Evolutionary conservation across 2,329 filamentous ascomycete genomes (phyloP).

Genomic region (Paracoccidioides brasiliensis): DNA sequence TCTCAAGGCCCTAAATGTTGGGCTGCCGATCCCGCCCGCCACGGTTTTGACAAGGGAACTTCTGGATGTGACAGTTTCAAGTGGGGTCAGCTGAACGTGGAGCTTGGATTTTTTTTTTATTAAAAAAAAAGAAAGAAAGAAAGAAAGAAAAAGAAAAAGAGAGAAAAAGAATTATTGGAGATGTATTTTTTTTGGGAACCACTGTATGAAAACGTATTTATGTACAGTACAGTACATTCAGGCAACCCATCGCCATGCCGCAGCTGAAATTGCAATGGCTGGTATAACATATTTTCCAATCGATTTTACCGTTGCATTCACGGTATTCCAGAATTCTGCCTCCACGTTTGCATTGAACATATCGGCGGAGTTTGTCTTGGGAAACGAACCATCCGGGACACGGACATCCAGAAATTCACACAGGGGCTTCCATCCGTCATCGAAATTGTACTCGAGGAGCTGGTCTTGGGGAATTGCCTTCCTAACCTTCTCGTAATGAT

Average conservation of each 20-base stretch:
- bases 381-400: conserved; percentile 38
- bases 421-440: conserved; percentile 39
- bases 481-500: conserved; percentile 42
- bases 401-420: conserved; percentile 43
- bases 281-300: neutral
- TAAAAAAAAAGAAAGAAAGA: too few relatives aligned
- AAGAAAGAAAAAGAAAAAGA: too few relatives aligned
- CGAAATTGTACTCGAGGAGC: conserved; percentile 41
- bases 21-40: too few relatives aligned
- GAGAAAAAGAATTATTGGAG: too few relatives aligned
- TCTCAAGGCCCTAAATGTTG: too few relatives aligned
- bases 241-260: neutral
- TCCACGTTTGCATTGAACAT: conserved; percentile 2
- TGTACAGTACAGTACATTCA: neutral
- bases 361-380: conserved; percentile 22
- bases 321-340: neutral
- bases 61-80: too few relatives aligned
- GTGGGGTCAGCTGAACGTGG: too few relatives aligned
- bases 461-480: conserved; percentile 36
- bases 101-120: too few relatives aligned
- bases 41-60: too few relatives aligned
- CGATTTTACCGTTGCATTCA: neutral
- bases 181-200: too few relatives aligned
- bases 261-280: neutral
- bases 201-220: neutral